Base-by-base conservation (phyloP, 768 basidiomycete genomes). In the Paxillus involutus region DNA sequence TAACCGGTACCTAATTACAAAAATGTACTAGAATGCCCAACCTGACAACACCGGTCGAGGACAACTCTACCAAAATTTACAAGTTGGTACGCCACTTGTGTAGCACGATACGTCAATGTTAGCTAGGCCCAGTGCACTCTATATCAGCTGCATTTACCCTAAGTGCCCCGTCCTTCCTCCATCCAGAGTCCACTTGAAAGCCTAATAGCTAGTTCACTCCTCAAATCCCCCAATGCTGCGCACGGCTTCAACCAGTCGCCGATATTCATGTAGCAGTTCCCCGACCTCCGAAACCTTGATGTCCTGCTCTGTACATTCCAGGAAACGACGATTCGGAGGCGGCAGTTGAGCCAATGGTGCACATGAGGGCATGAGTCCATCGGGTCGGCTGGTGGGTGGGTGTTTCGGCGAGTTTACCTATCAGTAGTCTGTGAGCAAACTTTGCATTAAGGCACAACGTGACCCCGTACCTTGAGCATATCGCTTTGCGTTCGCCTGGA, bases 221-320 rank as follows among this genome's bases (percentile, higher is more conserved):
- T 21, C 21, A 36, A 70, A 68, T 6, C 64, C 88, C 17, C 83
- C 84, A 48, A 79, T 71, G 19, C 73, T 76, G 26, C 80, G 73
- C 33, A 94, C 73, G 16, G 78, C 84, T 41, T 90, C 88, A 9
- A 85, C 94, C 48, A 97, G 66, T 42, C 88, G 75, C 58, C 82
- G 81, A 69, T 97, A 98, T 59, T 97, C 95, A 32, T 75, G 72
- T 65, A 98, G 72, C 41, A 99, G 75, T 59, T 88, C 83, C 1
- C 78, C 83, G 1, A 98, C 84, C 60, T 99, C 96, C 0, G 86
- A 83, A 24, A 98, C 71, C 49, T 78, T 80, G 50, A 98, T 69
- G 57, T 98, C 96, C 49, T 86, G 89, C 44, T 83, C 80, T 0
- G 80, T 74, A 58, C 86, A 86, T 46, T 88, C 82, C 51, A 92